These are phyloP conservation scores for Biscutella laevigata DNA, from an alignment of 441 rosid genomes.

Conservation along the genomic window DNA sequence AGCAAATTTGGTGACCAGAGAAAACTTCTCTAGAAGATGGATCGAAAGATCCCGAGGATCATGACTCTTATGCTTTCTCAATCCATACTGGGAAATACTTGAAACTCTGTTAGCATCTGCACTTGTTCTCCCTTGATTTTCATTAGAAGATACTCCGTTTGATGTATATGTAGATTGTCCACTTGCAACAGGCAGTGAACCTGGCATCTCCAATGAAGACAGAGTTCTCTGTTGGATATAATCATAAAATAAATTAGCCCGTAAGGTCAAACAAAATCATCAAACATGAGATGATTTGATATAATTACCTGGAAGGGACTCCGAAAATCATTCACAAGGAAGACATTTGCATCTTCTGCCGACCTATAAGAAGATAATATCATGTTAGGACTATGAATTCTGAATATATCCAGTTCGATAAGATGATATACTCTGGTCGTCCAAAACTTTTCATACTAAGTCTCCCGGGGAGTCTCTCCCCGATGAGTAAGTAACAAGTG, in stretches of 20 bases:
- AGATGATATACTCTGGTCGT: not conserved
- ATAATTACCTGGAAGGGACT: conserved; percentile 77
- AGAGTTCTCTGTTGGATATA: conserved; percentile 56
- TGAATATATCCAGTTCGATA: conserved; percentile 11
- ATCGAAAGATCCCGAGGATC: conserved; percentile 93
- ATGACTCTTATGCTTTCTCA: conserved; percentile 55
- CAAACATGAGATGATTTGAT: not conserved
- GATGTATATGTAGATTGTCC: conserved; percentile 39
- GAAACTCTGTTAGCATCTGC: conserved; percentile 30
- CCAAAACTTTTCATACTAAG: not conserved
- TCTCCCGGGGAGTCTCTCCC: too few relatives aligned
- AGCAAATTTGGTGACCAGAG: conserved; percentile 91
- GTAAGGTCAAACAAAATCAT: conserved; percentile 2
- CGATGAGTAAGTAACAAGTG: not conserved
- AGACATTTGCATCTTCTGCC: conserved; percentile 77
- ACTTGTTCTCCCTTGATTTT: conserved; percentile 37
- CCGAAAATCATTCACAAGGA: conserved; percentile 81
- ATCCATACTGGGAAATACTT: conserved; percentile 37
- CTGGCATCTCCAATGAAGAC: conserved; percentile 88
- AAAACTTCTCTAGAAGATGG: conserved; percentile 85
- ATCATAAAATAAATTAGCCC: conserved; percentile 20
- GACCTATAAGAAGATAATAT: conserved; percentile 49
- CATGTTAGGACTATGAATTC: conserved; percentile 2
- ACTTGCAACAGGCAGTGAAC: conserved; percentile 63
- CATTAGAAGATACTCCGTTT: conserved; percentile 37